Conservation (phyloP, 2,329 filamentous ascomycete genomes). For the Aspergillus versicolor region DNA sequence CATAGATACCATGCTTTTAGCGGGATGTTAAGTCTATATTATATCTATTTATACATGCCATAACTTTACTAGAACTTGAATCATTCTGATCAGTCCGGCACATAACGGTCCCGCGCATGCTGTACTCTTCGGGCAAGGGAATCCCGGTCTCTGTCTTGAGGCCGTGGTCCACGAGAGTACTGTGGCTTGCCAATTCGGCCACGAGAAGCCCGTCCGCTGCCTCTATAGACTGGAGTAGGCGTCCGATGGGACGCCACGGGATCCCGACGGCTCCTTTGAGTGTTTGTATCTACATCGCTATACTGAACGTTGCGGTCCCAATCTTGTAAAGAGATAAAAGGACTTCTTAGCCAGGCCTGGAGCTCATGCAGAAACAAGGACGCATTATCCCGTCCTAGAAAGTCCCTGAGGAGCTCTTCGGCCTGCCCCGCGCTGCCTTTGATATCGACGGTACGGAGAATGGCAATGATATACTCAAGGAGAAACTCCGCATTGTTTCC, state of each 20-base stretch:
- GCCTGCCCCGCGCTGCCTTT: slow-evolving; percentile 76
- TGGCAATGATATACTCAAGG: slow-evolving; percentile 79
- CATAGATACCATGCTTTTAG: slow-evolving; percentile 20
- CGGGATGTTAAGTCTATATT: neutral
- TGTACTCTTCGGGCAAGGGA: slow-evolving; percentile 26
- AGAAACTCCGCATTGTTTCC: slow-evolving; percentile 77
- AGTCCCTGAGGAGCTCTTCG: slow-evolving; percentile 75
- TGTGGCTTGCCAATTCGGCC: slow-evolving; percentile 29
- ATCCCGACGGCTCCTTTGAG: neutral
- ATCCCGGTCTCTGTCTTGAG: slow-evolving; percentile 16
- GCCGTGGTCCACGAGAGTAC: slow-evolving; percentile 12
- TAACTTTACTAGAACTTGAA: neutral
- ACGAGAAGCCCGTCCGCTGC: slow-evolving; percentile 16
- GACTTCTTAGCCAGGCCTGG: slow-evolving; percentile 77
- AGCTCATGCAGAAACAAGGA: slow-evolving; percentile 82
- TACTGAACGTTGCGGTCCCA: slow-evolving; percentile 87
- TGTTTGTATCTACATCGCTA: slow-evolving; percentile 22
- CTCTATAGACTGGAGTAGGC: slow-evolving; percentile 24
- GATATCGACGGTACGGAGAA: slow-evolving; percentile 78
- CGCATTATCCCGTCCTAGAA: slow-evolving; percentile 71
- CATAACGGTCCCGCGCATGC: slow-evolving; percentile 32
- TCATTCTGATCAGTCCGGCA: slow-evolving; percentile 28
- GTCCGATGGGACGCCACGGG: slow-evolving; percentile 16
- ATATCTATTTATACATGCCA: slow-evolving; percentile 8
- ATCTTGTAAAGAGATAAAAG: slow-evolving; percentile 66